Evolutionary conservation across 2,329 filamentous ascomycete genomes (phyloP), one percentile per base, ranked within the genome.

Genomic region (Sarocladium strictum): DNA sequence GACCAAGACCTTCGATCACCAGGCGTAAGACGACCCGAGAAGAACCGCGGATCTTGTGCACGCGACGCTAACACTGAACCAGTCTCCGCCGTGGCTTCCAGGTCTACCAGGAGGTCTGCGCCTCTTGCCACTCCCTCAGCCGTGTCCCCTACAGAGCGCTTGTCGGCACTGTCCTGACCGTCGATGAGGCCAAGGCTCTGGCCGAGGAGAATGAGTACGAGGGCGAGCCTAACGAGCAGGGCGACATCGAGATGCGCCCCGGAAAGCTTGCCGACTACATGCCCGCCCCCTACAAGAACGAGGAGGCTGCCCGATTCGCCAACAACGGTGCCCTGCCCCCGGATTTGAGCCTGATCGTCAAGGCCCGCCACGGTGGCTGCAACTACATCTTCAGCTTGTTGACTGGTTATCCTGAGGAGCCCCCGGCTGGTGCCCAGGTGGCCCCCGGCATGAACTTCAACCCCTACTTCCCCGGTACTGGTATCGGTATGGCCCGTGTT

Each of bases 121-220:
- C 92, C 59, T 90, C 90, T 65, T 99, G 94, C 84, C 94, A 99
- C 82, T 99, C 94, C 60, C 86, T 99, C 60, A 86, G 80, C 75
- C 90, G 94, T 79, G 85, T 99, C 57, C 93, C 94, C 57, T 99
- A 95, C 84, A 90, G 94, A 73, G 69, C 88, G 56, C 82, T 97
- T 59, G 94, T 99, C 67, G 94, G 94, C 72, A 84, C 84, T 62
- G 81, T 96, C 73, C 84, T 97, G 82, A 99, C 94, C 57, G 90
- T 96, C 69, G 92, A 97, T 68, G 94, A 99, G 81, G 94, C 90
- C 80, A 99, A 97, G 84, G 90, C 83, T 47, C 79, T 97, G 72
- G 94, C 94, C 64, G 94, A 99, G 76, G 92, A 96, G 81, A 90
- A 96, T 78, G 94, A 99, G 77, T 99, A 97, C 79, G 93, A 97